Evolutionary conservation across 2,329 filamentous ascomycete species (phyloP), one percentile per base, ranked within the genome.

Genomic region (Aspergillus sp.): DNA sequence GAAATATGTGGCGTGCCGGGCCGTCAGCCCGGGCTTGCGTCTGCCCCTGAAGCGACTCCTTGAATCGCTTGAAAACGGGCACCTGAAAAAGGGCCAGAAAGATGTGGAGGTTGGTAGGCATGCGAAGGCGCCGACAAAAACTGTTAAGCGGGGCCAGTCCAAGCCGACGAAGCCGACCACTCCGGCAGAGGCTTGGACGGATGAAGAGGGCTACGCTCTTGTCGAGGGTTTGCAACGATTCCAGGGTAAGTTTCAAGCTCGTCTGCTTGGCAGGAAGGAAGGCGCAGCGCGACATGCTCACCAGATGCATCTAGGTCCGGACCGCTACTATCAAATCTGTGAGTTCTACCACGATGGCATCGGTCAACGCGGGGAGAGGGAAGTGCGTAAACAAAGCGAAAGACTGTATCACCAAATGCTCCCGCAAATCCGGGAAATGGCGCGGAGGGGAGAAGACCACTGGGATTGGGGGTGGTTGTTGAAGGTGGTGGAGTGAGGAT

Each of bases 281-380:
- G 5, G 3, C 3, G 3, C 47, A 8, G 5, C 10, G 5, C 32
- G 32, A 1, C 12, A 50, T 32, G 8, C 47, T 50, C 47, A 50
- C 28, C 2, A 30, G 17, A 25, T 23, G 10, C 9, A 39, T 5
- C 13, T 7, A 69, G 67, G 63, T 9, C 51, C 52, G 2, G 61
- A 67, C 19, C 71, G 72, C 32, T 75, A 72, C 49, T 25, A 62
- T 50, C 60, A 58, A n/a, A 74, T 74, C 23, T 45, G 70, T 3
- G 48, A 62, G 10, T 55, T 58, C 30, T 72, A 55, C 53, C 32
- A 55, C 23, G 32, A 59, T 13, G 43, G 53, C 36, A 59, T 69
- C 5, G 49, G 49, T 3, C 57, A 60, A 17, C 67, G 67, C n/a
- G 65, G 62, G 10, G 45, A 63, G 28, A 32, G 43, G 4, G 65